These are phyloP conservation scores for Colletotrichum sp. DNA, from an alignment of 2,329 filamentous ascomycete species.

Conservation along the genomic window DNA sequence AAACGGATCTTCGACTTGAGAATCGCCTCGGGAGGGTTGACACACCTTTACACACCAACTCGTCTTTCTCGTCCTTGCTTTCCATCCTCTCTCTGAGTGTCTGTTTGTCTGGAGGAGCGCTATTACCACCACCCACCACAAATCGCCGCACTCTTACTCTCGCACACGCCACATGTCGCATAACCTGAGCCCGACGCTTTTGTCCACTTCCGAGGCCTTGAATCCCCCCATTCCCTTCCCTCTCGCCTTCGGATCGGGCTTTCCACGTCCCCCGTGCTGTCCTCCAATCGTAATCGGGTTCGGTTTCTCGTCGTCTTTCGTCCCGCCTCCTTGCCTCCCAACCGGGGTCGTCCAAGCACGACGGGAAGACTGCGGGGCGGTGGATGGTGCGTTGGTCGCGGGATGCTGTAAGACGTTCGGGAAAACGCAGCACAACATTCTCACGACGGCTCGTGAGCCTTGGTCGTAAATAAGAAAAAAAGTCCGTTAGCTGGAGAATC, in stretches of 20 bases:
- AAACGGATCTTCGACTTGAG: constrained; percentile 12
- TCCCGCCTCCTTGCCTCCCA: not conserved
- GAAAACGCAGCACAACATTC: not conserved
- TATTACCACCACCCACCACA: not conserved
- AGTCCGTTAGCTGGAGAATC: not conserved
- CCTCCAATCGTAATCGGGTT: constrained; percentile 10
- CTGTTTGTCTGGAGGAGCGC: not conserved
- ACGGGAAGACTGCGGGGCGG: not conserved
- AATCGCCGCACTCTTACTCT: not conserved
- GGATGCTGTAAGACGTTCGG: not conserved
- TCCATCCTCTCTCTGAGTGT: not conserved
- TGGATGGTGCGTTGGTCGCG: not conserved
- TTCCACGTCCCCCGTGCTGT: not conserved
- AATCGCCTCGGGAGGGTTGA: not conserved
- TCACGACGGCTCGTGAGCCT: not conserved
- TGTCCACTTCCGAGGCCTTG: not conserved
- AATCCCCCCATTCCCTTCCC: not conserved
- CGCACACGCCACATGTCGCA: constrained; percentile 1
- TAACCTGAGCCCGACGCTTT: not conserved
- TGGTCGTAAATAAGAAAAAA: not conserved
- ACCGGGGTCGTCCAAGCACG: not conserved
- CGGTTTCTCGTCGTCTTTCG: not conserved
- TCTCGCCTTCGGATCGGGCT: not conserved
- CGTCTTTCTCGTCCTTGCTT: not conserved
- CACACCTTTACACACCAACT: not conserved